Percentiles rank a stretch among this genome's conserved stretches.
phyloP scores from a whole-genome alignment of 192 early-diverging fungal genomes.

The Backusella macrospora region DNA sequence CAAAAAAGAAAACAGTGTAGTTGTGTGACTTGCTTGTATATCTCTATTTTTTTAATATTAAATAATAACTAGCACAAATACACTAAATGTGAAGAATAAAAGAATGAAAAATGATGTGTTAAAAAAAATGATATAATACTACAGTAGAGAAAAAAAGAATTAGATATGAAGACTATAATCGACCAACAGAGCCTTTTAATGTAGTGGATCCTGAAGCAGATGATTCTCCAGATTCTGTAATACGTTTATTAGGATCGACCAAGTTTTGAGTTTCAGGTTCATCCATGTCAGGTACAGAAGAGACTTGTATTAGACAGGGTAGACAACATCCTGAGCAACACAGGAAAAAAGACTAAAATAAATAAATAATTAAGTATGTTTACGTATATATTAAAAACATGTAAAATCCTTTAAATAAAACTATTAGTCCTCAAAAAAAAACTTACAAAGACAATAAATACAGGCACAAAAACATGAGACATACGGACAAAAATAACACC shows the following conservation, averaged over 20 bases:
- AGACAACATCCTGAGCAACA: conserved; percentile 65
- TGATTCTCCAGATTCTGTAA: conserved; percentile 38
- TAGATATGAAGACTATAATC: not conserved
- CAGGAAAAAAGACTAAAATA: conserved; percentile 44
- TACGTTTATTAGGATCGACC: conserved; percentile 39
- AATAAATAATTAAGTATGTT: not conserved
- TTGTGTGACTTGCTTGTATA: not conserved
- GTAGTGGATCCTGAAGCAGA: not conserved
- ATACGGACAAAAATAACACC: conserved; percentile 49
- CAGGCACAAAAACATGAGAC: conserved; percentile 65
- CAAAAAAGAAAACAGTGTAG: not conserved
- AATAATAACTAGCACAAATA: not conserved
- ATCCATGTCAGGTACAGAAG: conserved; percentile 43
- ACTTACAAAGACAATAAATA: conserved; percentile 62
- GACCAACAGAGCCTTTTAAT: not conserved
- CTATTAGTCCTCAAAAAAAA: conserved; percentile 18
- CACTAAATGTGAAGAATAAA: not conserved
- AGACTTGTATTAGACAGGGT: conserved; percentile 53
- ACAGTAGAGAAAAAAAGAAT: not conserved
- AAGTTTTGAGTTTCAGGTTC: conserved; percentile 35
- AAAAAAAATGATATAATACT: conserved; percentile 9
- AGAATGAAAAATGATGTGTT: not conserved
- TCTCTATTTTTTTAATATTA: not conserved
- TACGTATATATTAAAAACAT: not conserved
- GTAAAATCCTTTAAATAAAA: too few species aligned